A percentile compares a stretch with the other conserved stretches of the same genome.
Evolutionary conservation across 1,284 basidiomycete species (phyloP).

Genomic region (Irpex sp.): DNA sequence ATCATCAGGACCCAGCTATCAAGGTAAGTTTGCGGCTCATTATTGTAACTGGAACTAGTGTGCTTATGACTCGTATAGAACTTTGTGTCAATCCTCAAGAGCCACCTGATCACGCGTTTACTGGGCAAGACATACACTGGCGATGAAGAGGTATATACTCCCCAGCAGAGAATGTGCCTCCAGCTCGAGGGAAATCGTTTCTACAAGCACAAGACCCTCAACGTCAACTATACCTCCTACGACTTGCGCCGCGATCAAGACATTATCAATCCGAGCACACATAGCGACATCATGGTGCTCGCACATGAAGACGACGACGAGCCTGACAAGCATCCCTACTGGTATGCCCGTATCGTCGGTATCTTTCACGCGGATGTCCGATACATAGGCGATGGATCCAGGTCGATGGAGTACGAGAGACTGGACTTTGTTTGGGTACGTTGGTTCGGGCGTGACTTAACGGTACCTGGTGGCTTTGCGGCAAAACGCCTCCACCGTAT

Average conservation of each 20-base stretch:
- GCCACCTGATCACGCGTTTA: conserved; percentile 19
- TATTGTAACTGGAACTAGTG: background rate
- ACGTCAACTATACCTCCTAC: conserved; percentile 31
- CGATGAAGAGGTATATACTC: conserved; percentile 4
- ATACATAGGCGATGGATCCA: conserved; percentile 5
- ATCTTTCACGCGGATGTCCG: conserved; percentile 27
- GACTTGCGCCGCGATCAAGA: conserved; percentile 32
- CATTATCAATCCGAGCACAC: conserved; percentile 27
- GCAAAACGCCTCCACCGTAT: conserved; percentile 11
- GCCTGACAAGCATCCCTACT: conserved; percentile 19
- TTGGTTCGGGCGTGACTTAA: conserved; percentile 19
- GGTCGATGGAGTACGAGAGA: conserved; percentile 1
- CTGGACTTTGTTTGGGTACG: conserved; percentile 26
- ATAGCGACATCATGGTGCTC: conserved; percentile 28
- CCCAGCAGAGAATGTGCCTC: conserved; percentile 8
- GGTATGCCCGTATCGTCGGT: conserved; percentile 30
- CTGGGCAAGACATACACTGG: conserved; percentile 1
- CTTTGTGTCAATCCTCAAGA: conserved; percentile 19
- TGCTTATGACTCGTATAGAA: conserved; percentile 14
- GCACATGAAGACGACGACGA: conserved; percentile 7
- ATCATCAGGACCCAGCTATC: conserved; percentile 18
- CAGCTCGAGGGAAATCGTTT: conserved; percentile 20
- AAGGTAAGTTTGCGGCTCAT: conserved; percentile 15
- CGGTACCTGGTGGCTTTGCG: conserved; percentile 4
- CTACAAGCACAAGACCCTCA: conserved; percentile 21